A percentile compares a stretch with the other conserved stretches of the same genome.
Conservation (phyloP, 441 rosid species). For the Croton setiger region DNA sequence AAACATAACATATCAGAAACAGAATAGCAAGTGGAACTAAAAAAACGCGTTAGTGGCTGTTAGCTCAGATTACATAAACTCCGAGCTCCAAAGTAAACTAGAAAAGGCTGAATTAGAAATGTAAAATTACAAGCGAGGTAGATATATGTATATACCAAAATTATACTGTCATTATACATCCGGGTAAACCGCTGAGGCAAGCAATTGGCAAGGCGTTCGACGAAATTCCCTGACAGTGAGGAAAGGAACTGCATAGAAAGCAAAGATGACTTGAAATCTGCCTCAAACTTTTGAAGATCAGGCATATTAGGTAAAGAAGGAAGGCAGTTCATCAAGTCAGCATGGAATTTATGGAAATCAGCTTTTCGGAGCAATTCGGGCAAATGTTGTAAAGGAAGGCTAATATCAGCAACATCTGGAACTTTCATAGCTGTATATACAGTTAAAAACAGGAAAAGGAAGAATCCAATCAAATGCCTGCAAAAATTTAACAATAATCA, state of each 20-base stretch:
- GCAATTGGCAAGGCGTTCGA: slow-evolving; percentile 31
- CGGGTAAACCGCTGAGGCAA: slow-evolving; percentile 23
- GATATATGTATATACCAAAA: slow-evolving; percentile 16
- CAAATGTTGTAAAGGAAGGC: slow-evolving; percentile 23
- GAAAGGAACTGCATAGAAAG: slow-evolving; percentile 29
- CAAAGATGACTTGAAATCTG: slow-evolving; percentile 25
- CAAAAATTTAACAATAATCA: slow-evolving; percentile 1
- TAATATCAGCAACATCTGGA: slow-evolving; percentile 39
- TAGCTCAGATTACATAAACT: no score
- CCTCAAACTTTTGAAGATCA: slow-evolving; percentile 31
- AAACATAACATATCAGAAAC: background rate
- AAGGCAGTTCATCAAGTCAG: slow-evolving; percentile 19
- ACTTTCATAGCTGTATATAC: slow-evolving; percentile 41
- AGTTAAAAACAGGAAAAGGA: slow-evolving; percentile 43
- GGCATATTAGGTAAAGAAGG: slow-evolving; percentile 41
- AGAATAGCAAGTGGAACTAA: background rate
- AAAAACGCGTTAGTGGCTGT: no score
- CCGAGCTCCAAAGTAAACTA: no score
- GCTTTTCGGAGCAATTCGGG: slow-evolving; percentile 25
- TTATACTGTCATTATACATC: slow-evolving; percentile 26
- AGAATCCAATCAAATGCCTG: slow-evolving; percentile 62
- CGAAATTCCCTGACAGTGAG: slow-evolving; percentile 30
- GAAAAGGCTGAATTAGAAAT: background rate
- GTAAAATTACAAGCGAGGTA: background rate
- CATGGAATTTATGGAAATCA: slow-evolving; percentile 38